Base-by-base conservation (phyloP, 1,139 yeast species). In the Hansenula anomala region DNA sequence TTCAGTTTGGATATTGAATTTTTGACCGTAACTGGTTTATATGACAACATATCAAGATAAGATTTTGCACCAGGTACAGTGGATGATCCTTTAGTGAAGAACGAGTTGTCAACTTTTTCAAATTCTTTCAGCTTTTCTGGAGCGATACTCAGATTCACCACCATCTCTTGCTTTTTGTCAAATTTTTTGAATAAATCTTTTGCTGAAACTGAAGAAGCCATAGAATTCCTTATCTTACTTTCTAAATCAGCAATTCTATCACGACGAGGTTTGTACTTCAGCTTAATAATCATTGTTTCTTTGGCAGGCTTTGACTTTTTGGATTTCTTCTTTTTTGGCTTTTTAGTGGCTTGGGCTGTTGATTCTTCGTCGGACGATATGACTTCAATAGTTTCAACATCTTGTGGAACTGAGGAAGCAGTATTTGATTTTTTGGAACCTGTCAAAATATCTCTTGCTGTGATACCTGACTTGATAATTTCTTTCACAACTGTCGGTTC, bases 231-330 rank as follows among this genome's bases (percentile, higher is more conserved):
- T 14, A 67, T 56, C 47, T 63, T 64, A 44, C 55, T 54, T 44
- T 70, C 73, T 14, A 68, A 46, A 26, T 64, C 70, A 13, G 51
- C 40, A 12, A 64, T 43, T 23, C 39, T 40, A 24, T 44, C 36
- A 2, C 41, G 36, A 8, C 36, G 46, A n/a, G 51, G 44, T 19
- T 47, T 49, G 22, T 51, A 52, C 26, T 49, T 49, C 39, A 52
- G 44, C 4, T 37, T 38, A 5, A 51, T 40, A 3, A 48, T 15
- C 24, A 49, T 25, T 16, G 36, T 11, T 8, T 23, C 25, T 23
- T 5, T 23, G 13, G 9, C 11, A 8, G 9, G 9, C 18, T 28
- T 16, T 13, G 28, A 23, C 16, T 15, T 20, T 16, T 8, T 18
- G 12, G 27, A 28, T 19, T 19, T 34, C 24, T 20, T 36, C 38